Evolutionary conservation across 179 eudicot genomes (phyloP).

Genomic region (Nepenthes alata): DNA sequence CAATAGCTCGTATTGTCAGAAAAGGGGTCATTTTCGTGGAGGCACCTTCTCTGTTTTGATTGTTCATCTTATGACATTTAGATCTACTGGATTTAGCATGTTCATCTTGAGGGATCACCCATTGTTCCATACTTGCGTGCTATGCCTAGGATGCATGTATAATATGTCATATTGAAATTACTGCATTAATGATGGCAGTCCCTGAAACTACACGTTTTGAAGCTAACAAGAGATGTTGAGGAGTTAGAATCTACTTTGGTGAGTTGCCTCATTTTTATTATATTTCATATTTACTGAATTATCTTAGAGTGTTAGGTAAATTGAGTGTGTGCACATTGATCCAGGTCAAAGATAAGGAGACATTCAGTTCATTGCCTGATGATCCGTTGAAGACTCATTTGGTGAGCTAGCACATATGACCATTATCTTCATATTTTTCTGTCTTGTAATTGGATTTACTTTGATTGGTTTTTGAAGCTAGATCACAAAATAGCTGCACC

Average conservation of each 20-base stretch:
- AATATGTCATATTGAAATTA: conserved; percentile 4
- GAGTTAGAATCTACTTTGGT: conserved; percentile 40
- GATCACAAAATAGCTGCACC: too few relatives aligned
- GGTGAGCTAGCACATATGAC: conserved; percentile 8
- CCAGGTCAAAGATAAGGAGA: conserved; percentile 35
- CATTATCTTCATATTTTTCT: background rate
- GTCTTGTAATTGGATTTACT: background rate
- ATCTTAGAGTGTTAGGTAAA: background rate
- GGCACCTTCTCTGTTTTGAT: background rate
- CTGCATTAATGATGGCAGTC: conserved; percentile 50
- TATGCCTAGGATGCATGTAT: too few relatives aligned
- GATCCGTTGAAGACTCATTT: conserved; percentile 14
- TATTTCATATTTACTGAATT: background rate
- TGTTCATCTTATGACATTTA: conserved; percentile 1
- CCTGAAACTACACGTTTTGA: conserved; percentile 78
- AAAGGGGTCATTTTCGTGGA: background rate
- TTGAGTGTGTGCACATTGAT: conserved; percentile 2
- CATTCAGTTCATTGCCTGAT: conserved; percentile 9
- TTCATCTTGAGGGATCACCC: too few relatives aligned
- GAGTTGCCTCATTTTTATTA: conserved; percentile 14
- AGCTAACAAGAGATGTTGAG: conserved; percentile 58
- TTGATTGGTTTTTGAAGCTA: background rate
- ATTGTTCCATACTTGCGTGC: too few relatives aligned
- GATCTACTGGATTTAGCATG: too few relatives aligned
- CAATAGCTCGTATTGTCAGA: too few relatives aligned